Evolutionary conservation across 1,284 basidiomycete species (phyloP).

Genomic region (Anthracocystis setariae): DNA sequence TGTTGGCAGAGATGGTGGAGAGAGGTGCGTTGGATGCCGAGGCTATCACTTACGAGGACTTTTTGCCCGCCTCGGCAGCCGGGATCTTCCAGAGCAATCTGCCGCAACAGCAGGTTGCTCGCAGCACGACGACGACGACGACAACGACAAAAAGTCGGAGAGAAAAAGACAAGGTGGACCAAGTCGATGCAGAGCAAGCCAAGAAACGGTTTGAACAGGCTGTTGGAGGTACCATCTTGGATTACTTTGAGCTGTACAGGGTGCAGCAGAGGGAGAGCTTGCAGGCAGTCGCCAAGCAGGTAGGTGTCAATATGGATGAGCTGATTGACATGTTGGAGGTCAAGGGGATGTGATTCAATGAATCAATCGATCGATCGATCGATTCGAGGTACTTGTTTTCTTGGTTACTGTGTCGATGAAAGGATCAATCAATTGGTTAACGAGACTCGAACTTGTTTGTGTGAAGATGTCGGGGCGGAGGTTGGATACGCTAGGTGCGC

Average conservation of each 20-base stretch:
- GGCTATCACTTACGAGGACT: constrained; percentile 70
- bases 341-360: constrained; percentile 2
- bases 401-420: too few relatives aligned
- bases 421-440: too few relatives aligned
- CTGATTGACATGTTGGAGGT: constrained; percentile 4
- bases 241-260: constrained; percentile 39
- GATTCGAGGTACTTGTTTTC: too few relatives aligned
- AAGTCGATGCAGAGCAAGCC: constrained; percentile 8
- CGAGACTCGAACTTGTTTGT: too few relatives aligned
- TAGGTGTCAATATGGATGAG: constrained; percentile 3
- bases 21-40: constrained; percentile 61
- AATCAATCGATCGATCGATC: too few relatives aligned
- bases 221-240: constrained; percentile 34
- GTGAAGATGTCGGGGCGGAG: too few relatives aligned
- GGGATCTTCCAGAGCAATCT: constrained; percentile 70
- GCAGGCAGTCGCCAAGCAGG: constrained; percentile 6
- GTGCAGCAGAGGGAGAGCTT: constrained; percentile 36
- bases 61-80: constrained; percentile 69
- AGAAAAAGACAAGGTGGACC: neutral
- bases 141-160: too few relatives aligned
- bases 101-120: constrained; percentile 8
- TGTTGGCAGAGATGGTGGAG: constrained; percentile 55
- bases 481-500: too few relatives aligned
- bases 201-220: constrained; percentile 16
- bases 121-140: too few relatives aligned